Percentiles rank a stretch among this genome's conserved stretches.
phyloP scores from a whole-genome alignment of 2,329 filamentous ascomycete genomes.

The Chaetomium sp. region DNA sequence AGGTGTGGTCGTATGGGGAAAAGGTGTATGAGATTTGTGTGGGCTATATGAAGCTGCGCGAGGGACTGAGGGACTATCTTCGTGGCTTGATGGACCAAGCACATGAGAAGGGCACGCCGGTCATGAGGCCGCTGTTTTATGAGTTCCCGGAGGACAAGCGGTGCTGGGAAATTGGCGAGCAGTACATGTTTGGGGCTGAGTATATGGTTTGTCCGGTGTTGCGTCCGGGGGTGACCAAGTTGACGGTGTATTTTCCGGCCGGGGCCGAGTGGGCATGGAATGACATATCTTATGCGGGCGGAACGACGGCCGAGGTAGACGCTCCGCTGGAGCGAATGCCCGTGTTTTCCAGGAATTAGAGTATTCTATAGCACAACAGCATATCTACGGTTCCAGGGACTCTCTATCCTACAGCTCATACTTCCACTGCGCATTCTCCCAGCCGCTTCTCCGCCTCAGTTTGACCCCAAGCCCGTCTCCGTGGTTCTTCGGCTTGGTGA shows the following conservation, averaged over 20 bases:
- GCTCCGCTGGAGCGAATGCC: constrained; percentile 7
- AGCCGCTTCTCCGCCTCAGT: constrained; percentile 6
- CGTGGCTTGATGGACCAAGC: constrained; percentile 2
- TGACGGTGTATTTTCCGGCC: constrained; percentile 1
- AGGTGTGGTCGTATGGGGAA: constrained; percentile 9
- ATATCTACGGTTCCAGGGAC: too few relatives aligned
- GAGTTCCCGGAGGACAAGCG: constrained; percentile 4
- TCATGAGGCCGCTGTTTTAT: constrained; percentile 8
- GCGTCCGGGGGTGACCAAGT: not conserved
- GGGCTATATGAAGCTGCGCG: constrained; percentile 5
- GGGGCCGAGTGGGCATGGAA: not conserved
- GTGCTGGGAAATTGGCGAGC: constrained; percentile 5
- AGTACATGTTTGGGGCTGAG: constrained; percentile 8
- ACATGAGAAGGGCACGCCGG: constrained; percentile 2
- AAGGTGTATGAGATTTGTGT: constrained; percentile 6
- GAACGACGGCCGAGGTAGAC: not conserved
- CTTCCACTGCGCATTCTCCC: constrained; percentile 10
- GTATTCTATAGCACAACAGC: too few relatives aligned
- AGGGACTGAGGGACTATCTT: constrained; percentile 1
- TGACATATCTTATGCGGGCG: not conserved
- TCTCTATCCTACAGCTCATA: not conserved
- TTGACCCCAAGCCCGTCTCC: constrained; percentile 7
- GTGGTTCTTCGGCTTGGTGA: constrained; percentile 9
- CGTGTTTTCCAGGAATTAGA: not conserved
- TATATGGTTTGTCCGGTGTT: constrained; percentile 6